Evolutionary conservation across 2,329 filamentous ascomycete genomes (phyloP).

Genomic region (Pseudohalonectria lignicola): DNA sequence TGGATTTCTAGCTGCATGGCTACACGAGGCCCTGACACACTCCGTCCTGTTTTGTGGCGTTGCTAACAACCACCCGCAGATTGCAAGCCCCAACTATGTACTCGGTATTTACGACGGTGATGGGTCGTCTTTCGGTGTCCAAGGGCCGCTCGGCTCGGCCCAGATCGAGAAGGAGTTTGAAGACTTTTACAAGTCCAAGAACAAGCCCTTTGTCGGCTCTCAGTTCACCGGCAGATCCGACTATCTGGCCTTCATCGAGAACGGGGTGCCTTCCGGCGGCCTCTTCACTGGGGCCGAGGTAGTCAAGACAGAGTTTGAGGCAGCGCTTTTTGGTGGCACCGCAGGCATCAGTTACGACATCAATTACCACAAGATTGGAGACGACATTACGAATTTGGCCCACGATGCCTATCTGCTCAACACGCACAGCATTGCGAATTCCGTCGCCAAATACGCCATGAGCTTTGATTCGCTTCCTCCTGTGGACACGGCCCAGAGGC

Average conservation of each 20-base stretch:
- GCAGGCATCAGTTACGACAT: slow-evolving; percentile 36
- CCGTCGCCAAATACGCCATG: no score
- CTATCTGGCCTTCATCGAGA: slow-evolving; percentile 54
- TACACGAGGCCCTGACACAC: no score
- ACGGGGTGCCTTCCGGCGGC: slow-evolving; percentile 55
- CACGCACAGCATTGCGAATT: no score
- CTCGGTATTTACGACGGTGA: slow-evolving; percentile 49
- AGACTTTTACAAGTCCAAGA: slow-evolving; percentile 15
- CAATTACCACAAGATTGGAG: slow-evolving; percentile 33
- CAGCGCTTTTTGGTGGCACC: slow-evolving; percentile 48
- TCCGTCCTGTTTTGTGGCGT: no score
- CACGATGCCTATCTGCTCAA: no score
- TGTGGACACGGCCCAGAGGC: no score
- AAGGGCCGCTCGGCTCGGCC: slow-evolving; percentile 37
- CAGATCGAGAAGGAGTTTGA: slow-evolving; percentile 38
- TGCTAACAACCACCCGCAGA: no score
- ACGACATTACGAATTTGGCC: no score
- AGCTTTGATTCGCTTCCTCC: no score
- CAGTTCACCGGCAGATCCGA: slow-evolving; percentile 57
- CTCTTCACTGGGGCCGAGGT: slow-evolving; percentile 50
- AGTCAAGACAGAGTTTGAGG: slow-evolving; percentile 40
- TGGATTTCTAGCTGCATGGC: no score
- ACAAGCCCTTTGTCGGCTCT: slow-evolving; percentile 44
- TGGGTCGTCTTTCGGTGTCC: slow-evolving; percentile 48
- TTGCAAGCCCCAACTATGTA: slow-evolving; percentile 36